These are phyloP conservation scores for Penicillium simplicissimum DNA, from an alignment of 495 filamentous ascomycete genomes.

Conservation along the genomic window DNA sequence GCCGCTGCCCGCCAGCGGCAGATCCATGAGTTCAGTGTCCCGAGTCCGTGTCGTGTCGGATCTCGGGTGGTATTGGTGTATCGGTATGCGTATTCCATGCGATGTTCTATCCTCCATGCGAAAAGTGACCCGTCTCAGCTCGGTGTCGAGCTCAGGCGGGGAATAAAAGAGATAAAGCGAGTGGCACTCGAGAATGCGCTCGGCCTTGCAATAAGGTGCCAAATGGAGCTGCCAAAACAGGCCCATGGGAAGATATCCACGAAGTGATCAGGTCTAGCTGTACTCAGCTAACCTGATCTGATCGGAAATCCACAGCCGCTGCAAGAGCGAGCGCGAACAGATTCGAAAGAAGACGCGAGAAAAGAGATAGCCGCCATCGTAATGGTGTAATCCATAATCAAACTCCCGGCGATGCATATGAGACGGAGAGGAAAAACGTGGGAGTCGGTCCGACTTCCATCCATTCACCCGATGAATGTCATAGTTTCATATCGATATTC, in stretches of 20 bases:
- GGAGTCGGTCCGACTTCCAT: conserved; percentile 5
- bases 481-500: conserved; percentile 13
- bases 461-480: conserved; percentile 5
- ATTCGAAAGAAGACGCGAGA: conserved; percentile 4
- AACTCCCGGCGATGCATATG: conserved; percentile 45
- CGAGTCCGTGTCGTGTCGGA: background rate
- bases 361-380: conserved; percentile 26
- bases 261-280: background rate
- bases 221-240: background rate
- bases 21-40: conserved; percentile 25
- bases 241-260: background rate
- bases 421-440: conserved; percentile 17
- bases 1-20: conserved; percentile 40
- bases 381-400: conserved; percentile 19
- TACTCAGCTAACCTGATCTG: background rate
- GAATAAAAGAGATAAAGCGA: conserved; percentile 13
- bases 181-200: conserved; percentile 12
- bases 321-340: background rate
- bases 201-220: background rate
- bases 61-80: conserved; percentile 15
- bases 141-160: background rate
- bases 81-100: conserved; percentile 23
- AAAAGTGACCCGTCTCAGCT: conserved; percentile 8
- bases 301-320: background rate
- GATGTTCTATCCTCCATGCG: conserved; percentile 33